Base-by-base conservation (phyloP, 2,329 filamentous ascomycete genomes). In the Colletotrichum sp. region DNA sequence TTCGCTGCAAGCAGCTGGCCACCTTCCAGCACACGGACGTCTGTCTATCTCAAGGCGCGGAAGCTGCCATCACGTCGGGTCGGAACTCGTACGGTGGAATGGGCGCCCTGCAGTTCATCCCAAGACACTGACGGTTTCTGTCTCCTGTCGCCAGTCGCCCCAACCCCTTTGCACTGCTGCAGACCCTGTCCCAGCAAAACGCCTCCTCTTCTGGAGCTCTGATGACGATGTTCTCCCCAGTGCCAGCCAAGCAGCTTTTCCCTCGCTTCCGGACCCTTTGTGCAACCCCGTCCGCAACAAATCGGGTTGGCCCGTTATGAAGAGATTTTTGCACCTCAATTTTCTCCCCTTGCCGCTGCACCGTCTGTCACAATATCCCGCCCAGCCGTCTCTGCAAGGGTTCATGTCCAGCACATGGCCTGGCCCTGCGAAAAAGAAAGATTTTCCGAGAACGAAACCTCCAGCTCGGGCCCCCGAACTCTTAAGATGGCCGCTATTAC, bases 331-430 rank as follows among this genome's bases (percentile, higher is more conserved):
- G 18, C 28, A 15, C 28, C 39, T 55, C 61, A 61, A 62, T 39
- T n/a, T 52, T 48, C n/a, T 69, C 66, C 71, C 71, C 71, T 75
- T 62, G 60, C 61, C 30, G 58, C 43, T 36, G 56, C 64, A 60
- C 58, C 71, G 71, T 36, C 65, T 60, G 65, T 76, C 74, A 36
- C 71, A 76, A 76, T 76, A 66, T 76, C 74, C 60, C 71, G 43
- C 66, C 48, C 65, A 69, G 61, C 48, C 34, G 48, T 68, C 25
- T 64, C 43, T 73, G 56, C 64, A 18, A 36, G 74, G 68, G 61
- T 18, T 16, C 18, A 27, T 8, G 39, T 66, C 30, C 16, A 52
- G 39, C 55, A 69, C 62, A 27, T 34, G 30, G 27, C 61, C 30
- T 18, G 64, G 43, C 56, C 34, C 48, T 58, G 48, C 27, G 55